A percentile compares a stretch with the other conserved stretches of the same genome.
phyloP scores from a whole-genome alignment of 305 asterid genomes.

The Fraxinus latifolia region DNA sequence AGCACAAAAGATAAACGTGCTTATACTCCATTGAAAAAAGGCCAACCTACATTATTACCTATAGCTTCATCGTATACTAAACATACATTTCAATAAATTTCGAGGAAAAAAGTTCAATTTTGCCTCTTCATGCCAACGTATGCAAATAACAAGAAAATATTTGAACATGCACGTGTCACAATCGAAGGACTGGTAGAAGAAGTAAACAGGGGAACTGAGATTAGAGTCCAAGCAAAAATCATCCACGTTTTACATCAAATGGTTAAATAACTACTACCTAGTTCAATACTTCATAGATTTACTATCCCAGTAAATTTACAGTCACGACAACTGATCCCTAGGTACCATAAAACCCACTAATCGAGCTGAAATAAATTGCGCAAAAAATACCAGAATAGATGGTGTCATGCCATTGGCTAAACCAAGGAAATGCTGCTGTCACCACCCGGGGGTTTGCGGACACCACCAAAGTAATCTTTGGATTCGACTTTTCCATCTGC shows the following conservation, averaged over 20 bases:
- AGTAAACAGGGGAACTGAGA: not conserved
- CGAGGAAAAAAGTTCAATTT: not conserved
- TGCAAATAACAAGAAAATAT: not conserved
- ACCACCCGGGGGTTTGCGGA: conserved; percentile 86
- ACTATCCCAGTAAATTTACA: conserved; percentile 1
- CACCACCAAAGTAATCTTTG: conserved; percentile 79
- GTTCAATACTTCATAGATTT: conserved; percentile 7
- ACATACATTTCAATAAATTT: not conserved
- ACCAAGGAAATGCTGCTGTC: conserved; percentile 84
- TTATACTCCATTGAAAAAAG: too few species aligned
- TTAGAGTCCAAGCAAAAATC: not conserved
- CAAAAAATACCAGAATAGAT: not conserved
- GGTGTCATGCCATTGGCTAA: conserved; percentile 20
- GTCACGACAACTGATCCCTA: not conserved
- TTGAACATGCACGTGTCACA: not conserved
- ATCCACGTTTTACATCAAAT: not conserved
- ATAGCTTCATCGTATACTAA: not conserved
- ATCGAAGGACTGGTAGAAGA: not conserved
- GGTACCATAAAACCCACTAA: not conserved
- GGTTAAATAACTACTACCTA: conserved; percentile 6
- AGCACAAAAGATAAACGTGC: not conserved
- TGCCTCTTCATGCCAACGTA: not conserved
- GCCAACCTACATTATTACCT: not conserved
- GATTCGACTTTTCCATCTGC: conserved; percentile 70
- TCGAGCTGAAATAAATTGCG: not conserved